Evolutionary conservation across 345 rosid species (phyloP).

Genomic region (Eucalyptus pauciflora): DNA sequence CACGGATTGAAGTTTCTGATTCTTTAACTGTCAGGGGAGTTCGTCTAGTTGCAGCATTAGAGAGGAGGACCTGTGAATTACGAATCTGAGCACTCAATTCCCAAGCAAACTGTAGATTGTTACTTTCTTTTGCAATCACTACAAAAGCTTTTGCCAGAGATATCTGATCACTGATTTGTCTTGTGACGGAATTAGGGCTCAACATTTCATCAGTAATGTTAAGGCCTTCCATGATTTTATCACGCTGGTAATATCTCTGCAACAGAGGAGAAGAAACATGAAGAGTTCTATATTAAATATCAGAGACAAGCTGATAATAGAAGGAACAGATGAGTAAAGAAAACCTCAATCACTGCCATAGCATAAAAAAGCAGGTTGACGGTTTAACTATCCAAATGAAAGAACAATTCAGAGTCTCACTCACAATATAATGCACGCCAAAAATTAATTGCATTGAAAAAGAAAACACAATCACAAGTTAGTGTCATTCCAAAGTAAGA

Average conservation of each 20-base stretch:
- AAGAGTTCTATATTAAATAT: background rate
- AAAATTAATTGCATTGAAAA: background rate
- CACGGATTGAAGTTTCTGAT: slow-evolving; percentile 65
- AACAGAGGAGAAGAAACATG: background rate
- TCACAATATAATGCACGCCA: background rate
- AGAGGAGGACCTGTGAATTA: slow-evolving; percentile 67
- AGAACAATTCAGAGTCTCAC: background rate
- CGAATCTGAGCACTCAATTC: slow-evolving; percentile 94
- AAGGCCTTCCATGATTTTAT: slow-evolving; percentile 45
- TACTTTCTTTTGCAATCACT: slow-evolving; percentile 91
- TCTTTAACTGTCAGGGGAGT: slow-evolving; percentile 53
- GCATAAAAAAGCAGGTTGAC: background rate
- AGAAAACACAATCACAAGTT: background rate
- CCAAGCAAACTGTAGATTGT: slow-evolving; percentile 93
- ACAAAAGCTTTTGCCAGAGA: slow-evolving; percentile 86
- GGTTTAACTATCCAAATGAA: background rate
- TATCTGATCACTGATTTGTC: slow-evolving; percentile 85
- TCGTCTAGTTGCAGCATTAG: slow-evolving; percentile 68
- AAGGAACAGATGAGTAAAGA: background rate
- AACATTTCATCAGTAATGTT: slow-evolving; percentile 84
- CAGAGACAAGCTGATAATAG: background rate
- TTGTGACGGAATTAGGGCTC: slow-evolving; percentile 60
- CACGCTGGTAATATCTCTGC: slow-evolving; percentile 44
- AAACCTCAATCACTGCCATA: background rate
- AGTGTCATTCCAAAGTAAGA: background rate